A percentile compares a stretch with the other conserved stretches of the same genome.
These are phyloP conservation scores for Santalum album DNA, from an alignment of 164 flowering plant genomes.

Conservation along the genomic window DNA sequence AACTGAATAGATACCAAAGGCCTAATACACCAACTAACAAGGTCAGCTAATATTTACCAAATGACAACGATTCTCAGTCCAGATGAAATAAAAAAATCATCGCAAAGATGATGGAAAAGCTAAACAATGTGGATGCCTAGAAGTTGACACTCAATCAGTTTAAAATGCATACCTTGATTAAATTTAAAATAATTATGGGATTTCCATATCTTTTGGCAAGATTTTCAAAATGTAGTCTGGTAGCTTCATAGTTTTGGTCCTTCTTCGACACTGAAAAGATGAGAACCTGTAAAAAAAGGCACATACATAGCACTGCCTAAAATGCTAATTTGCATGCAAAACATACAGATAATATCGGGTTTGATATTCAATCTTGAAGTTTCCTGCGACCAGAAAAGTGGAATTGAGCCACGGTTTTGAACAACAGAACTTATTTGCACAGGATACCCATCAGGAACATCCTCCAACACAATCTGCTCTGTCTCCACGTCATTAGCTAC, in stretches of 20 bases:
- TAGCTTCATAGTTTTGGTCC: conserved; percentile 73
- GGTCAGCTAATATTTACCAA: too few relatives aligned
- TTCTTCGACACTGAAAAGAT: conserved; percentile 64
- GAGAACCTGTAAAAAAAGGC: neutral
- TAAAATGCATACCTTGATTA: conserved; percentile 96
- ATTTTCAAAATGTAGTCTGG: conserved; percentile 85
- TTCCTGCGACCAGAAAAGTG: conserved; percentile 99
- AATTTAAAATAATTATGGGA: conserved; percentile 78
- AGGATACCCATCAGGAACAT: conserved; percentile 46
- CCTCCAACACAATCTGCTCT: conserved; percentile 88
- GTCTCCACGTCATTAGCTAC: conserved; percentile 99
- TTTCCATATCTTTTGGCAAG: conserved; percentile 87
- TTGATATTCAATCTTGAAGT: conserved; percentile 76
- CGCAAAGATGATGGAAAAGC: too few relatives aligned
- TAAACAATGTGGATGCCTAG: too few relatives aligned
- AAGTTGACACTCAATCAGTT: too few relatives aligned
- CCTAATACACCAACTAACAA: too few relatives aligned
- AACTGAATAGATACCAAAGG: too few relatives aligned
- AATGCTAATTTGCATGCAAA: neutral
- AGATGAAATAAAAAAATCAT: too few relatives aligned
- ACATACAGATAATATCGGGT: conserved; percentile 82
- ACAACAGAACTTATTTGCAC: conserved; percentile 76
- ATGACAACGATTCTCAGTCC: too few relatives aligned
- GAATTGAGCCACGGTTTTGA: conserved; percentile 92
- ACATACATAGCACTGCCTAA: too few relatives aligned